Percentiles rank a stretch among this genome's conserved stretches.
Evolutionary conservation across 2,329 filamentous ascomycete species (phyloP).

Genomic region (Hirsutella minnesotensis): DNA sequence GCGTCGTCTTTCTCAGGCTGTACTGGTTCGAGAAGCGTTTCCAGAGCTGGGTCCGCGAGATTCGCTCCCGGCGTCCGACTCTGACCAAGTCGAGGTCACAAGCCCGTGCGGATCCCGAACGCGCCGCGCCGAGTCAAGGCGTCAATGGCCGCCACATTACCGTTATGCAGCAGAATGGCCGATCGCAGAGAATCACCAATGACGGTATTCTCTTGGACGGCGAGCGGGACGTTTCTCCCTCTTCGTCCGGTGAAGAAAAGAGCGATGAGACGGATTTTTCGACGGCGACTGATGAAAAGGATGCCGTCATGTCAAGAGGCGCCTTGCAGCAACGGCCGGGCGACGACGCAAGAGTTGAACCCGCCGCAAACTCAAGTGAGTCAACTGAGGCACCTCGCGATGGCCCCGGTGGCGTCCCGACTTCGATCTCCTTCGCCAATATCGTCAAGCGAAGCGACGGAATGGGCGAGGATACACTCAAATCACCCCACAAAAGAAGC

Average conservation of each 20-base stretch:
- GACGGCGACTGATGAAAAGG: constrained; percentile 15
- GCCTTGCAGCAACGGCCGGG: constrained; percentile 2
- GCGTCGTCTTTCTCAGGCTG: constrained; percentile 80
- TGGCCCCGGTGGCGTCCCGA: constrained; percentile 6
- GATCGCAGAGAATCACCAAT: constrained; percentile 46
- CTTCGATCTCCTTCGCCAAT: constrained; percentile 54
- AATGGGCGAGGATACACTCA: constrained; percentile 33
- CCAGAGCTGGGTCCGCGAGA: constrained; percentile 67
- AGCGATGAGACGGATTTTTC: constrained; percentile 27
- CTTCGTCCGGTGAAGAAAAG: constrained; percentile 8
- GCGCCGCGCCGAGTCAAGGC: constrained; percentile 40
- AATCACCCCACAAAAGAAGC: constrained; percentile 36
- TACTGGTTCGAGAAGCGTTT: constrained; percentile 99
- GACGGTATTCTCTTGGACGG: constrained; percentile 42
- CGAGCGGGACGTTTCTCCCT: constrained; percentile 18
- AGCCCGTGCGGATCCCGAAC: constrained; percentile 26
- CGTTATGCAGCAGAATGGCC: constrained; percentile 48
- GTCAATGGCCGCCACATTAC: constrained; percentile 55
- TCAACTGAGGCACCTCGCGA: neutral
- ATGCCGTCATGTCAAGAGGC: constrained; percentile 4
- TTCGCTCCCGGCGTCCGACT: constrained; percentile 52
- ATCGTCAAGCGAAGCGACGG: constrained; percentile 50
- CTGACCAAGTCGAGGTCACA: constrained; percentile 50
- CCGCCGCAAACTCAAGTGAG: neutral
- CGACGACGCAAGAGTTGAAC: neutral